Base-by-base conservation (phyloP, 768 basidiomycete genomes). In the Mrakia blollopis region DNA sequence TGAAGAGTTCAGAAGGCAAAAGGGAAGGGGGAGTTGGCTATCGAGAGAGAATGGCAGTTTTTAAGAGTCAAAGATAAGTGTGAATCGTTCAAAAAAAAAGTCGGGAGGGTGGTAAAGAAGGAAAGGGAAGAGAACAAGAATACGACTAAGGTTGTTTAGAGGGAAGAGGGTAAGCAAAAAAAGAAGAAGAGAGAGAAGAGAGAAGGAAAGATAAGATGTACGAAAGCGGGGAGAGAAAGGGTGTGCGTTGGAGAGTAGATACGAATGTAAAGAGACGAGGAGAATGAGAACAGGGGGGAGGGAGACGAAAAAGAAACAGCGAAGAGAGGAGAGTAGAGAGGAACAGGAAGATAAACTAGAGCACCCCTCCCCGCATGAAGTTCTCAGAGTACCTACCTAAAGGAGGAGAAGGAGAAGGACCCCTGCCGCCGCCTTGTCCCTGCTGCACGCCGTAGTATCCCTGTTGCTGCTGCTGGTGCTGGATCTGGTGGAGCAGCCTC, bases 291-390 rank as follows among this genome's bases (percentile, higher is more conserved):
- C 84, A 81, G 84, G 85, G 11, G 2, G 81, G 84, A 83, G 82
- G 80, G 74, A 72, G 73, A 77, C 77, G 79, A 78, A 63, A 77
- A 65, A 41, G 39, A 41, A 21, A 21, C 16, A 50, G 79, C 80
- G 79, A 77, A 72, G 77, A 74, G 79, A 79, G 79, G 83, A 80
- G 83, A 80, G 82, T 82, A 83, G 80, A 80, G 79, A 83, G 84
- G 83, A 84, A 84, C 80, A 80, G 35, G 80, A 74, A 78, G 80
- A 80, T 76, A 87, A 89, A 86, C 85, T 88, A 88, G 86, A 88
- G 91, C 91, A 92, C 89, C 87, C 88, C 89, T 87, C 90, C 90
- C 85, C 84, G 85, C 86, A 85, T 85, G 88, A 90, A 91, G 54
- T 30, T 41, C 25, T 70, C 39, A 57, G 71, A 37, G 76, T 62